Base-by-base conservation (phyloP, 202 grass and related monocot species). In the Alloteropsis angusta region DNA sequence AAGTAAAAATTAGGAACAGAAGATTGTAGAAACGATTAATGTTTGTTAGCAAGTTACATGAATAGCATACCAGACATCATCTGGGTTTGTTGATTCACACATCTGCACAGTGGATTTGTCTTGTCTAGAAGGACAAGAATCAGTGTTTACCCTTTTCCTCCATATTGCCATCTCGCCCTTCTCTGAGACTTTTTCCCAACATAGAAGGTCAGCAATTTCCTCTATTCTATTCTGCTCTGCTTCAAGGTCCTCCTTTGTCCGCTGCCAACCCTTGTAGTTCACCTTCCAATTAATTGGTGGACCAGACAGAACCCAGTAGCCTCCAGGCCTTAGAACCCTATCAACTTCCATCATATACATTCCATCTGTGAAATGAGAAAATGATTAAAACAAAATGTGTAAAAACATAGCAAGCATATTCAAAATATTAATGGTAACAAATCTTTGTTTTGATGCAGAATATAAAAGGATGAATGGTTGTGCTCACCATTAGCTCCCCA, bases 291-390 rank as follows among this genome's bases (percentile, higher is more conserved):
- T 96, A 72, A 99, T 91, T 34, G 96, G 96, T 77, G 92, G 96
- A 50, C 96, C 96, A 62, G 96, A 99, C 26, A 99, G 82, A 74
- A 99, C 89, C 96, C 92, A 99, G 72, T 96, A 99, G 65, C 96
- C 96, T 75, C 96, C 96, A 82, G 96, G 90, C 59, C 96, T 93
- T 83, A 99, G 80, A 84, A 99, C 96, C 67, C 92, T 87, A 89
- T 99, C 96, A 69, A 99, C 92, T 86, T 99, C 96, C 88, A 99
- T 93, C 96, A 99, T 93, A 74, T 99, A 96, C 65, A 86, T 93
- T 85, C 96, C 96, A 83, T 87, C 96, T 99, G 77, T 14, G 74
- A 84, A 89, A 79, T 62, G 42, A 17, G 22, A 56, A 79, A 45
- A 83, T 2, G 42, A 57, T 18, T 52, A 47, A 72, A 71, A 78